A percentile compares a stretch with the other conserved stretches of the same genome.
These are phyloP conservation scores for Candida vaughaniae DNA, from an alignment of 805 yeast genomes.

Conservation along the genomic window DNA sequence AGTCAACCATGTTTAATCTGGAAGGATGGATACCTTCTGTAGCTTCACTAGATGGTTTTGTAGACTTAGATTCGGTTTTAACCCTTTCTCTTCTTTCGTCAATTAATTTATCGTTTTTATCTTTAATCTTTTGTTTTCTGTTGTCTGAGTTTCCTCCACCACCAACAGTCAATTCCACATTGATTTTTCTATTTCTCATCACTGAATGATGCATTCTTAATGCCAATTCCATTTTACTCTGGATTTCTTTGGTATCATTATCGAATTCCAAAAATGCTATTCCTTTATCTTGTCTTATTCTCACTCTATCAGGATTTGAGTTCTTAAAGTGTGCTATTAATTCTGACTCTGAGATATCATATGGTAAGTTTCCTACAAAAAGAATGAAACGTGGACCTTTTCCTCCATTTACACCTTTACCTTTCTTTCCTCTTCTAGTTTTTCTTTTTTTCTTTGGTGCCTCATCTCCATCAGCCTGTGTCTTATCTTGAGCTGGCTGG, in stretches of 20 bases:
- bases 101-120: conserved; percentile 72
- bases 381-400: conserved; percentile 69
- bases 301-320: conserved; percentile 68
- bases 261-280: conserved; percentile 89
- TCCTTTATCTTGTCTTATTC: conserved; percentile 83
- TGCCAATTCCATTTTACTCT: conserved; percentile 80
- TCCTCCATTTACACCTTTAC: conserved; percentile 50
- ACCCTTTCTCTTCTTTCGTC: conserved; percentile 67
- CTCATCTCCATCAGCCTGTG: conserved; percentile 13
- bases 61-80: conserved; percentile 18
- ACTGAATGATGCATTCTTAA: conserved; percentile 77
- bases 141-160: conserved; percentile 90
- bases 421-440: conserved; percentile 76
- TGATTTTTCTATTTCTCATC: conserved; percentile 72
- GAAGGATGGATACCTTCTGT: conserved; percentile 58
- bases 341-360: conserved; percentile 60
- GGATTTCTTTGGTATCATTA: conserved; percentile 57
- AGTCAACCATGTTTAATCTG: conserved; percentile 51
- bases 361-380: conserved; percentile 90
- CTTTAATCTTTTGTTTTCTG: conserved; percentile 65
- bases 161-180: conserved; percentile 95
- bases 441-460: conserved; percentile 63
- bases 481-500: conserved; percentile 4
- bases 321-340: conserved; percentile 70
- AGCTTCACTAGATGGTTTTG: conserved; percentile 5